Conservation (phyloP, 2,329 filamentous ascomycete genomes). For the Decorospora gaudefroyi region DNA sequence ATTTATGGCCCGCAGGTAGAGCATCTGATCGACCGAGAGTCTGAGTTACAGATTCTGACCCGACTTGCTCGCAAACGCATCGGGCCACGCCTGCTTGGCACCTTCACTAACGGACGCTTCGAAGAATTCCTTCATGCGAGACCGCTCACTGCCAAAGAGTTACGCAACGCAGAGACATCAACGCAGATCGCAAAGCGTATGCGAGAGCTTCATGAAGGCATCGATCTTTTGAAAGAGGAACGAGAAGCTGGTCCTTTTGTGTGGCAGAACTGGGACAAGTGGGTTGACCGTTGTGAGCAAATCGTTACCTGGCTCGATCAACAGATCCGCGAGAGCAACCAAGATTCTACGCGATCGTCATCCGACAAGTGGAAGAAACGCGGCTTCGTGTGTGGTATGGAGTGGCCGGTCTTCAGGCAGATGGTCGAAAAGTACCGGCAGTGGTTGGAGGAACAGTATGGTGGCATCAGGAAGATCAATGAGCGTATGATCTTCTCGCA, state of each 20-base stretch:
- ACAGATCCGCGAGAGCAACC: conserved; percentile 56
- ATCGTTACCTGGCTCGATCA: conserved; percentile 63
- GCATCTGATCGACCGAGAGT: conserved; percentile 91
- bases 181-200: conserved; percentile 96
- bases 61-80: conserved; percentile 90
- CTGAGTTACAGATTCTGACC: conserved; percentile 82
- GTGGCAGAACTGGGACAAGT: conserved; percentile 94
- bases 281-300: conserved; percentile 71
- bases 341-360: conserved; percentile 45
- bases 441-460: conserved; percentile 74
- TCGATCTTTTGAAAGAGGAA: conserved; percentile 82
- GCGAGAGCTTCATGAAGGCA: conserved; percentile 91
- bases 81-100: conserved; percentile 85
- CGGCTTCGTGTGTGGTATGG: conserved; percentile 80
- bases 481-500: conserved; percentile 90
- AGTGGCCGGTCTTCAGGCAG: conserved; percentile 77
- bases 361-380: conserved; percentile 66
- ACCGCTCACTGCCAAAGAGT: conserved; percentile 74
- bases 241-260: conserved; percentile 77
- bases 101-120: conserved; percentile 92
- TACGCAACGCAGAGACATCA: conserved; percentile 81
- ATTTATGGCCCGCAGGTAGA: conserved; percentile 96
- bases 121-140: conserved; percentile 90
- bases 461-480: conserved; percentile 67
- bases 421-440: conserved; percentile 76